phyloP scores from a whole-genome alignment of 139 green algal genomes.

The Microglena sp. region DNA sequence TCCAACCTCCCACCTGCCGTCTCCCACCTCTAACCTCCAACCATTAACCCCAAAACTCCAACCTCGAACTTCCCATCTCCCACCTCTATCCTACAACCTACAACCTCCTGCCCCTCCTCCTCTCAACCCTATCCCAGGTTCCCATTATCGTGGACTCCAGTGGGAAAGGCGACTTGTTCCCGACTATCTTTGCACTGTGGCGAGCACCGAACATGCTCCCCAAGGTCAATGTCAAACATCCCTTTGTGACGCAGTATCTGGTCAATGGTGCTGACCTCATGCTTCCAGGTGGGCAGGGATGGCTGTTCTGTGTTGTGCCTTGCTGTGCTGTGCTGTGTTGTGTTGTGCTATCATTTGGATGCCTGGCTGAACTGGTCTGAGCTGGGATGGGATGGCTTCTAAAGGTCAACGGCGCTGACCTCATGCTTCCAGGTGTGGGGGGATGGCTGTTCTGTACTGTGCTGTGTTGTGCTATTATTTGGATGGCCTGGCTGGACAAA shows the following conservation, averaged over 20 bases:
- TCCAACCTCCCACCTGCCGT: neutral
- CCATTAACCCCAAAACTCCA: neutral
- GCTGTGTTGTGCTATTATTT: too few species aligned
- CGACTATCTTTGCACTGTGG: slow-evolving; percentile 51
- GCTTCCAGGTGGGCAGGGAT: slow-evolving; percentile 51
- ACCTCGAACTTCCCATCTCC: neutral
- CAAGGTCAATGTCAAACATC: slow-evolving; percentile 36
- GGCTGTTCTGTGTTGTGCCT: neutral
- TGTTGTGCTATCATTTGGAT: neutral
- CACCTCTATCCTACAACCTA: slow-evolving; percentile 1
- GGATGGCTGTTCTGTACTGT: too few species aligned
- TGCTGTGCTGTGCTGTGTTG: neutral
- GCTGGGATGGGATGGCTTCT: too few species aligned
- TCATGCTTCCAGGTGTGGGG: too few species aligned
- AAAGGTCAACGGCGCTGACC: too few species aligned
- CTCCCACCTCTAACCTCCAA: neutral
- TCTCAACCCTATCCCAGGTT: neutral
- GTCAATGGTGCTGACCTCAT: slow-evolving; percentile 55
- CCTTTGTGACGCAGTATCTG: slow-evolving; percentile 42
- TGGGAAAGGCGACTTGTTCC: slow-evolving; percentile 43
- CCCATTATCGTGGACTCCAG: slow-evolving; percentile 36
- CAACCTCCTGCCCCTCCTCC: slow-evolving; percentile 9
- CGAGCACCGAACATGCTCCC: neutral
- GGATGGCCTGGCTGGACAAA: too few species aligned
- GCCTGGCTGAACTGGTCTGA: too few species aligned